These are phyloP conservation scores for Thermochaetoides dissita DNA, from an alignment of 2,329 filamentous ascomycete species.

Conservation along the genomic window DNA sequence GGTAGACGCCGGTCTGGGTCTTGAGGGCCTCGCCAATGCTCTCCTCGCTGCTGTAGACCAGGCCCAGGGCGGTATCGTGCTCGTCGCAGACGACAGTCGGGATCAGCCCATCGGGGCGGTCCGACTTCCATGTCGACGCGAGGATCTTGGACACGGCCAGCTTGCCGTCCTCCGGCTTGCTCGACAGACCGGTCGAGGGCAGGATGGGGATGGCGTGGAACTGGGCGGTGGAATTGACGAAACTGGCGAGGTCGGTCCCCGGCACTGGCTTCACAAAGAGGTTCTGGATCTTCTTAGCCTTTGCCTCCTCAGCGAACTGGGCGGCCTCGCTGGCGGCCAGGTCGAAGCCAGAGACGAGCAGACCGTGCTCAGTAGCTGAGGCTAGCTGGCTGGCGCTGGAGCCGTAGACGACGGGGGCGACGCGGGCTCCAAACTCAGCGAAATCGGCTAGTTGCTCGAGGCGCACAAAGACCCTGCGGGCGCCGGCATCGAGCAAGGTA, in stretches of 20 bases:
- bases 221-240: slow-evolving; percentile 34
- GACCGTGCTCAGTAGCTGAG: slow-evolving; percentile 29
- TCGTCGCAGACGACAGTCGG: slow-evolving; percentile 88
- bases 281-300: slow-evolving; percentile 30
- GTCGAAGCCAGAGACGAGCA: slow-evolving; percentile 41
- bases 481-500: slow-evolving; percentile 71
- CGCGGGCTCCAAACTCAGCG: slow-evolving; percentile 40
- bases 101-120: slow-evolving; percentile 70
- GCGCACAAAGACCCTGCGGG: slow-evolving; percentile 69
- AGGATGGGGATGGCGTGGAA: slow-evolving; percentile 57
- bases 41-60: slow-evolving; percentile 89
- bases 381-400: slow-evolving; percentile 12
- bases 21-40: slow-evolving; percentile 76
- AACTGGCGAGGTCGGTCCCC: slow-evolving; percentile 29
- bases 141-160: slow-evolving; percentile 59
- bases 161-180: slow-evolving; percentile 44
- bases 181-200: slow-evolving; percentile 55
- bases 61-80: slow-evolving; percentile 64
- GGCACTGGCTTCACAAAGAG: slow-evolving; percentile 38
- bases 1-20: slow-evolving; percentile 73
- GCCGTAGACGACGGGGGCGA: slow-evolving; percentile 36
- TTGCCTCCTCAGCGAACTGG: slow-evolving; percentile 31
- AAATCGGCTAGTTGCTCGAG: slow-evolving; percentile 51
- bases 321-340: slow-evolving; percentile 25
- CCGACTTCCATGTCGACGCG: slow-evolving; percentile 61